Evolutionary conservation across 768 basidiomycete species (phyloP).

Genomic region (Clitopilus hobsonii): DNA sequence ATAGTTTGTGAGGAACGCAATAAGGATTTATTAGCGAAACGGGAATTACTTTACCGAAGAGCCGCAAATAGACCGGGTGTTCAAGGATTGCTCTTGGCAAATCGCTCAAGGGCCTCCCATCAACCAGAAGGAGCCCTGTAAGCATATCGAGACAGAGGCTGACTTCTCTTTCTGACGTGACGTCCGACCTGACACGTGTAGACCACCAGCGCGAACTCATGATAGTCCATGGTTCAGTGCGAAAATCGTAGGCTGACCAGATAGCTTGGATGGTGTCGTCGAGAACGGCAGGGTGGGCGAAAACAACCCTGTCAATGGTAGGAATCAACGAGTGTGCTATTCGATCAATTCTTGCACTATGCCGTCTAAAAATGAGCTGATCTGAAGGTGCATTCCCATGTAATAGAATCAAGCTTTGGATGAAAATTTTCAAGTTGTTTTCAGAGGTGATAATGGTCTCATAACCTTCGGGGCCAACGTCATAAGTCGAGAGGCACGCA

Average conservation of each 20-base stretch:
- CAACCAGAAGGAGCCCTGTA: slow-evolving; percentile 33
- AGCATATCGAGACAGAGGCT: slow-evolving; percentile 36
- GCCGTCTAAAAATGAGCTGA: slow-evolving; percentile 8
- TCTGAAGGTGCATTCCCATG: slow-evolving; percentile 17
- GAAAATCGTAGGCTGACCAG: slow-evolving; percentile 13
- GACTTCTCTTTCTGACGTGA: slow-evolving; percentile 12
- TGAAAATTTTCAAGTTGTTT: slow-evolving; percentile 17
- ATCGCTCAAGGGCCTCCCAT: slow-evolving; percentile 33
- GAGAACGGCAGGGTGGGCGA: slow-evolving; percentile 2
- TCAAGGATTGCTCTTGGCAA: slow-evolving; percentile 27
- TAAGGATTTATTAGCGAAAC: neutral
- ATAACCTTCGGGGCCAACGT: slow-evolving; percentile 14
- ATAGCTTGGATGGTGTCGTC: slow-evolving; percentile 10
- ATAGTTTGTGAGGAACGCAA: neutral
- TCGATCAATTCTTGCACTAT: slow-evolving; percentile 25
- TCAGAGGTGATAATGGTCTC: slow-evolving; percentile 11
- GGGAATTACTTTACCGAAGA: slow-evolving; percentile 31
- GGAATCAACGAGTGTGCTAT: slow-evolving; percentile 20
- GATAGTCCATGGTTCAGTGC: slow-evolving; percentile 16
- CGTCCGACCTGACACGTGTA: slow-evolving; percentile 13
- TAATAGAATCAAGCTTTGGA: slow-evolving; percentile 20
- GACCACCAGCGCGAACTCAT: slow-evolving; percentile 23
- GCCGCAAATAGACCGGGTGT: slow-evolving; percentile 26
- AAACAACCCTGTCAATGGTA: slow-evolving; percentile 3
- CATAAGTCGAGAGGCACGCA: slow-evolving; percentile 15